Evolutionary conservation across 306 rosid species (phyloP).

Genomic region (Fragaria nilgerrensis): DNA sequence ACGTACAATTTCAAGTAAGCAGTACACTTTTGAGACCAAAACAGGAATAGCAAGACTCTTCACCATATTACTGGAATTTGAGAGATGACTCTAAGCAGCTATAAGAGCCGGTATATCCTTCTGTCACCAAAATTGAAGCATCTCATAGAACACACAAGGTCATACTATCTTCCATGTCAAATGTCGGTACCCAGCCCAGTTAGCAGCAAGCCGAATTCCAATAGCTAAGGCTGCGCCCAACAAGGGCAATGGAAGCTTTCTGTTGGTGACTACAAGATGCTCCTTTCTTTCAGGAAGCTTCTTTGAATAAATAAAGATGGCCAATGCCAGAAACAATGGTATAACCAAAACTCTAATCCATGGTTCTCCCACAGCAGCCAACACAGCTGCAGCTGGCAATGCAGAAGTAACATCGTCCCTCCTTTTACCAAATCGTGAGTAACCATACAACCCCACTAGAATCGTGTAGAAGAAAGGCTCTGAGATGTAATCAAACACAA

Average conservation of each 20-base stretch:
- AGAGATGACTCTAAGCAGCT: background rate
- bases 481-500: constrained; percentile 63
- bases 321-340: constrained; percentile 52
- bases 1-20: background rate
- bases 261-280: constrained; percentile 26
- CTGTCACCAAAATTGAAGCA: background rate
- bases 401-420: constrained; percentile 74
- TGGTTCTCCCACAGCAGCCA: constrained; percentile 89
- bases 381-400: constrained; percentile 73
- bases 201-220: constrained; percentile 75
- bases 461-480: constrained; percentile 95
- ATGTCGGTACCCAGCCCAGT: constrained; percentile 90
- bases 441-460: constrained; percentile 53
- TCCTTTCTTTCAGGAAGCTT: constrained; percentile 41
- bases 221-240: constrained; percentile 71
- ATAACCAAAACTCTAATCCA: constrained; percentile 79
- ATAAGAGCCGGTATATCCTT: background rate
- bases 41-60: background rate
- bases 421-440: constrained; percentile 58
- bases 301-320: constrained; percentile 57
- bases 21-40: background rate
- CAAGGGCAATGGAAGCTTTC: constrained; percentile 69
- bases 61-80: background rate
- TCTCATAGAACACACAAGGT: constrained; percentile 7
- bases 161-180: constrained; percentile 85